Conservation (phyloP, 805 yeast species). For the Metschnikowia cubensis region DNA sequence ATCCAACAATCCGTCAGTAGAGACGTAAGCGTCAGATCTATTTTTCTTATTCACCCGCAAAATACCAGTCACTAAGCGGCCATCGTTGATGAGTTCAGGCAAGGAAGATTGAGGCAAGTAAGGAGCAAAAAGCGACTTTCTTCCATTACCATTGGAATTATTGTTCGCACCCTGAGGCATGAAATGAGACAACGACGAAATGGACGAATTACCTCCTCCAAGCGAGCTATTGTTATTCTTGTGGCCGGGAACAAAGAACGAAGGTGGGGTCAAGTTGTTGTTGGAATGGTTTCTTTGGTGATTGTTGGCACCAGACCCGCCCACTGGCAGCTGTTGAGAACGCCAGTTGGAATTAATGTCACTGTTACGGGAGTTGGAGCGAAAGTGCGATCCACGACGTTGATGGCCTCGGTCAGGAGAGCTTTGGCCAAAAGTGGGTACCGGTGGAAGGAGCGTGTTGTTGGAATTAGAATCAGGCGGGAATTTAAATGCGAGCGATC, state of each 20-base stretch:
- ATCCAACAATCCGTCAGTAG: constrained; percentile 91
- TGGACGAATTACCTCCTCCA: constrained; percentile 56
- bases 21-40: constrained; percentile 96
- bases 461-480: constrained; percentile 37
- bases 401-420: constrained; percentile 41
- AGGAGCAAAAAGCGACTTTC: constrained; percentile 91
- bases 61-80: constrained; percentile 87
- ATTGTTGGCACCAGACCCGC: constrained; percentile 18
- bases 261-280: constrained; percentile 37
- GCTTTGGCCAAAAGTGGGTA: constrained; percentile 45
- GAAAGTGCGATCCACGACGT: constrained; percentile 38
- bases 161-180: constrained; percentile 24
- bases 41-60: constrained; percentile 93
- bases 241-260: constrained; percentile 70
- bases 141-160: constrained; percentile 39
- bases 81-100: constrained; percentile 85
- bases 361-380: constrained; percentile 37
- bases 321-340: constrained; percentile 43
- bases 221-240: constrained; percentile 65
- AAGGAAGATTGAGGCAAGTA: constrained; percentile 90
- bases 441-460: constrained; percentile 47
- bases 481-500: constrained; percentile 54
- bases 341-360: constrained; percentile 58
- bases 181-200: constrained; percentile 44
- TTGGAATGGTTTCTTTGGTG: constrained; percentile 19